A percentile compares a stretch with the other conserved stretches of the same genome.
Evolutionary conservation across 2,329 filamentous ascomycete genomes (phyloP).

Genomic region (Colletotrichum sp.): DNA sequence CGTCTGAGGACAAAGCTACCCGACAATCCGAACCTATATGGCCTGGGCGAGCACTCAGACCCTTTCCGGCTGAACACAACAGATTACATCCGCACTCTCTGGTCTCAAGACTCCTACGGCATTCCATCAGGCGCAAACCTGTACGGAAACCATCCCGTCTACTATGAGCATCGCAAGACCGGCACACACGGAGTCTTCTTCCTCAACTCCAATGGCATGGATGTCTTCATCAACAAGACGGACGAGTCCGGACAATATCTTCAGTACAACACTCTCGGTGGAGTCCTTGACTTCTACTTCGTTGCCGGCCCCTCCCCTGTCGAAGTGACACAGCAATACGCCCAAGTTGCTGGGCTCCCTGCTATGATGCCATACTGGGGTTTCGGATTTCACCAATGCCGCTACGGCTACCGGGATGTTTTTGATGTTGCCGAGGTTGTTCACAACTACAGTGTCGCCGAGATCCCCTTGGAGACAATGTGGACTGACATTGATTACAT

Average conservation of each 20-base stretch:
- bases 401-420: constrained; percentile 68
- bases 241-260: constrained; percentile 67
- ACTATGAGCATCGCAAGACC: constrained; percentile 69
- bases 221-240: constrained; percentile 73
- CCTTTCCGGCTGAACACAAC: constrained; percentile 70
- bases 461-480: constrained; percentile 72
- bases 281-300: constrained; percentile 76
- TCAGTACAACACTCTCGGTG: constrained; percentile 80
- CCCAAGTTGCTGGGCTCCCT: constrained; percentile 58
- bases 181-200: constrained; percentile 71
- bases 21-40: constrained; percentile 72
- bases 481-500: constrained; percentile 58
- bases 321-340: constrained; percentile 63
- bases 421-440: constrained; percentile 71
- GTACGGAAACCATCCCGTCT: constrained; percentile 77
- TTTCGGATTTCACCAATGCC: constrained; percentile 65
- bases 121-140: constrained; percentile 68
- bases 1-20: constrained; percentile 74
- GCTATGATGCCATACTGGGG: constrained; percentile 69
- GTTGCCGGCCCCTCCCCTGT: constrained; percentile 62
- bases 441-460: constrained; percentile 67
- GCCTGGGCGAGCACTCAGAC: constrained; percentile 79
- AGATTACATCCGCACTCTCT: constrained; percentile 73
- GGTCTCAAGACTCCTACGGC: constrained; percentile 69
- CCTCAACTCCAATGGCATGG: constrained; percentile 77